Evolutionary conservation across 768 basidiomycete species (phyloP).

Genomic region (Mycena metata): DNA sequence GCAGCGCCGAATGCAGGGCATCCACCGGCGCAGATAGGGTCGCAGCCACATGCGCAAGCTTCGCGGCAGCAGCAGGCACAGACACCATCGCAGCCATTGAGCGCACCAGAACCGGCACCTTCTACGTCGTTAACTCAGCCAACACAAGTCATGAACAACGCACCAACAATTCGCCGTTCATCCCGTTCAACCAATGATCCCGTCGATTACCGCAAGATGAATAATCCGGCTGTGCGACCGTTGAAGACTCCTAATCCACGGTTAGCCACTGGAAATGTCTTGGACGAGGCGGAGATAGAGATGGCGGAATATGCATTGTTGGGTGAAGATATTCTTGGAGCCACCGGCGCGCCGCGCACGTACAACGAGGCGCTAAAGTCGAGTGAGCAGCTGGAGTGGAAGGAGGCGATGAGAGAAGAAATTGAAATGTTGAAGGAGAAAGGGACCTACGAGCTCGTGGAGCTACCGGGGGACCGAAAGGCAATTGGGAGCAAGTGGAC

Average conservation of each 20-base stretch:
- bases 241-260: neutral
- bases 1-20: slow-evolving; percentile 1
- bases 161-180: slow-evolving; percentile 7
- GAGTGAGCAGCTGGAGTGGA: slow-evolving; percentile 22
- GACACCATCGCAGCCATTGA: slow-evolving; percentile 13
- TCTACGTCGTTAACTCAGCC: slow-evolving; percentile 8
- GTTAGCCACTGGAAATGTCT: neutral
- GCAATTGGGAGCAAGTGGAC: too few species aligned
- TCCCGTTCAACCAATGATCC: slow-evolving; percentile 4
- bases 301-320: slow-evolving; percentile 7
- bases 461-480: slow-evolving; percentile 13
- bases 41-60: slow-evolving; percentile 17
- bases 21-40: slow-evolving; percentile 13
- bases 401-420: slow-evolving; percentile 30
- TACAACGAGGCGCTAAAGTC: slow-evolving; percentile 21
- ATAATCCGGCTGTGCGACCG: slow-evolving; percentile 15
- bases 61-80: slow-evolving; percentile 10
- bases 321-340: neutral
- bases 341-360: slow-evolving; percentile 4
- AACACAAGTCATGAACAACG: neutral
- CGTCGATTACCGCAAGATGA: slow-evolving; percentile 25
- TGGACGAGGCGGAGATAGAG: neutral
- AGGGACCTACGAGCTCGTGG: slow-evolving; percentile 27
- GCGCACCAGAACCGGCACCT: neutral
- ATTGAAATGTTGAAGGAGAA: slow-evolving; percentile 30